Evolutionary conservation across 1,284 basidiomycete species (phyloP).

Genomic region (Leucoagaricus sp.): DNA sequence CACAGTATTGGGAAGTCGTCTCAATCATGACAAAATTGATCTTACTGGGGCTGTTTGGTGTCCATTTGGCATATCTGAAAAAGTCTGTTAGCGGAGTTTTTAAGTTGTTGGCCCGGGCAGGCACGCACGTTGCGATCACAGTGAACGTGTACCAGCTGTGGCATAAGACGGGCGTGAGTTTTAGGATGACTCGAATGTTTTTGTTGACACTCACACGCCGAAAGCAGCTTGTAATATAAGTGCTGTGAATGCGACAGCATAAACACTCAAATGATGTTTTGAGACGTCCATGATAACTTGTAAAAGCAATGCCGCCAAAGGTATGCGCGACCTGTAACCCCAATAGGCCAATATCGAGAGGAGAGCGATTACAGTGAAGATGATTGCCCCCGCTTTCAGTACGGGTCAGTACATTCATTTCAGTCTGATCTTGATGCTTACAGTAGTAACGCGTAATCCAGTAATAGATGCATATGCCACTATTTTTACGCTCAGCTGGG

Average conservation of each 20-base stretch:
- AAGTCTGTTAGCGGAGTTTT: slow-evolving; percentile 7
- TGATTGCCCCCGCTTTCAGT: slow-evolving; percentile 65
- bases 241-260: slow-evolving; percentile 74
- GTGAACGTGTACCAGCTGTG: slow-evolving; percentile 73
- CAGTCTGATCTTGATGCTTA: slow-evolving; percentile 37
- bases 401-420: not conserved
- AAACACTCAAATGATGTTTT: slow-evolving; percentile 82
- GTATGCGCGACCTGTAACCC: slow-evolving; percentile 73
- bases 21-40: slow-evolving; percentile 10
- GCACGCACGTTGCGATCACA: slow-evolving; percentile 61
- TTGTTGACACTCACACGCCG: slow-evolving; percentile 67
- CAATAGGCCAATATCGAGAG: slow-evolving; percentile 67
- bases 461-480: slow-evolving; percentile 71
- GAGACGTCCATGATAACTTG: slow-evolving; percentile 84
- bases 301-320: slow-evolving; percentile 75
- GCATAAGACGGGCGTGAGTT: no score
- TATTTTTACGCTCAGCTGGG: slow-evolving; percentile 24
- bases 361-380: slow-evolving; percentile 73
- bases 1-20: not conserved
- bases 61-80: slow-evolving; percentile 72
- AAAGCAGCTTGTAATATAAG: slow-evolving; percentile 72
- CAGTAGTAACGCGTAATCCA: slow-evolving; percentile 79
- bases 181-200: no score
- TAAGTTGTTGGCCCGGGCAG: not conserved
- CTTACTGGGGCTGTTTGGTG: slow-evolving; percentile 70